A percentile compares a stretch with the other conserved stretches of the same genome.
phyloP scores from a whole-genome alignment of 2,329 filamentous ascomycete genomes.

The Colletotrichum kahawae region DNA sequence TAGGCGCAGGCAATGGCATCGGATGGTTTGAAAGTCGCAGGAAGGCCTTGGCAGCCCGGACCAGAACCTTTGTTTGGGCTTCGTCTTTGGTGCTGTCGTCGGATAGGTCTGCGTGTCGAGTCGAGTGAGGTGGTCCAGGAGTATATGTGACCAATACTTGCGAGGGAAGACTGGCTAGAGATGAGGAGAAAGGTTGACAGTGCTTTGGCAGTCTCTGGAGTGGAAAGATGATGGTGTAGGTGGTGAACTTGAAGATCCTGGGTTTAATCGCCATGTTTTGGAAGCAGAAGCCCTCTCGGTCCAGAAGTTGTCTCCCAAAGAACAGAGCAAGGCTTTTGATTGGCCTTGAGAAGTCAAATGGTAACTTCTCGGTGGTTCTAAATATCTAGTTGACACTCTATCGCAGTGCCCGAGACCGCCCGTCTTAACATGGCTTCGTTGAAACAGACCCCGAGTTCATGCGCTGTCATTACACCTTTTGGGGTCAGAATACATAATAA shows the following conservation, averaged over 20 bases:
- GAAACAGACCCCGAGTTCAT: fast-evolving
- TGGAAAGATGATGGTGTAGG: too few species aligned
- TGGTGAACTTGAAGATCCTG: neutral
- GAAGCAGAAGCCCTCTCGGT: too few species aligned
- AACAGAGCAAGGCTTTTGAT: too few species aligned
- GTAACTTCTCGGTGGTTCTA: neutral
- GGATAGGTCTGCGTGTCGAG: neutral
- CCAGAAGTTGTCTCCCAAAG: too few species aligned
- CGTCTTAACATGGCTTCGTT: fast-evolving
- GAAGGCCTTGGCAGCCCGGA: fast-evolving
- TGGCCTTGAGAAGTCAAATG: neutral
- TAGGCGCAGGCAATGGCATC: neutral
- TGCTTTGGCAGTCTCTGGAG: too few species aligned
- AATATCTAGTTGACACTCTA: fast-evolving
- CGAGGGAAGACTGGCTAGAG: neutral
- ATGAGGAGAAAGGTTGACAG: neutral
- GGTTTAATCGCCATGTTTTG: too few species aligned
- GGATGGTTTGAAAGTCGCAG: neutral
- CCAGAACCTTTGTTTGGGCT: fast-evolving
- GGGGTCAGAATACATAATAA: fast-evolving
- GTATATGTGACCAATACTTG: neutral
- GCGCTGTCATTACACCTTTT: neutral
- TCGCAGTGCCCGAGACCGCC: fast-evolving
- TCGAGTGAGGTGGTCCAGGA: fast-evolving
- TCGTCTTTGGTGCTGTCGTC: fast-evolving